Evolutionary conservation across 208 protist species (phyloP), one percentile per base, ranked within the genome.

Genomic region (Acanthamoeba rhysodes): DNA sequence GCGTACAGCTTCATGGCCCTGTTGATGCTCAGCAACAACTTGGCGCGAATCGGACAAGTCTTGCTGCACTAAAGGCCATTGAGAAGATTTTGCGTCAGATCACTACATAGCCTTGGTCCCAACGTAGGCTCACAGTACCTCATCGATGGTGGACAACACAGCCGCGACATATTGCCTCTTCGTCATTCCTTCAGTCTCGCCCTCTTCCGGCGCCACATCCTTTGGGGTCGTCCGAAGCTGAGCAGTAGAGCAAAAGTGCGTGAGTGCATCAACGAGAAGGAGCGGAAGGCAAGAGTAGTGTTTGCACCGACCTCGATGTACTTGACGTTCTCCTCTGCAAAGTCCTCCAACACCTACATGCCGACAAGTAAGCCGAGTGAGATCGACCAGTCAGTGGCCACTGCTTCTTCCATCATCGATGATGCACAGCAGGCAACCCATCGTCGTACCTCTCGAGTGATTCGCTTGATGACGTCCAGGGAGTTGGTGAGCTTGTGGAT

Each of bases 401-500:
- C 41, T 45, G 5, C 53, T 57, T 12, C 53, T 57, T 20, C 14
- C 53, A 57, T 20, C 16, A 5, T 5, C 16, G 50, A 55, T 55
- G 50, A 55, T 4, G 53, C 53, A 5, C 41, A 45, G 41, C 41
- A 45, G 41, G 41, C 59, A 66, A 27, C 22, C 59, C 59, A 27
- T 12, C 59, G 20, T 5, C 64, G 64, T 74, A 74, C 66, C 45
- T 85, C 76, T 32, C 84, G 84, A 6, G 84, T 91, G 27, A 91
- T 70, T 27, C 84, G 84, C 24, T 91, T 72, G 84, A 91, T 64
- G 57, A 72, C 57, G 18, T 91, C 84, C 29, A 74, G 34, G 8
- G 84, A 74, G 41, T 72, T 72, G 59, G 84, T 91, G 0, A 91
- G 57, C 59, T 91, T 91, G 57, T 91, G 84, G 59, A 91, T 91